Conservation (phyloP, 164 flowering plant species). For the Magnolia sinica region DNA sequence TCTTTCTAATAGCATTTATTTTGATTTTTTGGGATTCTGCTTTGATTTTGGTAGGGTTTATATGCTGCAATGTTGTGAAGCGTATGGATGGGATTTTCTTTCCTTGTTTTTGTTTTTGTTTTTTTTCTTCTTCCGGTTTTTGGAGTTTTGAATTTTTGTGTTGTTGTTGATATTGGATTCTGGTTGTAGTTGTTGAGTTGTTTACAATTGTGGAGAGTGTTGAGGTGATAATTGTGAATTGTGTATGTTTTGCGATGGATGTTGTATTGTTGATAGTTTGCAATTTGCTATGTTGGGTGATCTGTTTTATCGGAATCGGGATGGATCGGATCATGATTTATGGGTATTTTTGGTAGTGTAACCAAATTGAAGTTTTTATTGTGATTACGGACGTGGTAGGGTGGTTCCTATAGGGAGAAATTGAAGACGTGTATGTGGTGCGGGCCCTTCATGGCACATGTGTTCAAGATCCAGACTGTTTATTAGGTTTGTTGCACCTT, state of each 20-base stretch:
- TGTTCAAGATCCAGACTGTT: too few relatives aligned
- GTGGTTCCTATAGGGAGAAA: background rate
- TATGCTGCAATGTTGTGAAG: background rate
- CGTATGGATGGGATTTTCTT: too few relatives aligned
- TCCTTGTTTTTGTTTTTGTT: too few relatives aligned
- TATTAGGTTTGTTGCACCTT: background rate
- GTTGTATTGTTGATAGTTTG: background rate
- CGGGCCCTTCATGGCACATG: too few relatives aligned
- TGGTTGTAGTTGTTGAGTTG: background rate
- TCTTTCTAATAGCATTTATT: background rate
- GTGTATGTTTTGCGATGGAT: background rate
- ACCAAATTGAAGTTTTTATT: background rate
- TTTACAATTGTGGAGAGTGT: background rate
- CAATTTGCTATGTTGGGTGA: background rate
- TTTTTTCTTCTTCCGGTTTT: background rate
- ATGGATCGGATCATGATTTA: background rate
- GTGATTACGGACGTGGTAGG: background rate
- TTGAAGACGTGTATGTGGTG: too few relatives aligned
- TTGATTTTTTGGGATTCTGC: background rate
- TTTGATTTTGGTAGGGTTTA: background rate
- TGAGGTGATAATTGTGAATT: background rate
- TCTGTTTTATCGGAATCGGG: background rate
- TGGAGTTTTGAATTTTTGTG: background rate
- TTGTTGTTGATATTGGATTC: background rate
- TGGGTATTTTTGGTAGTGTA: background rate